Conservation (phyloP, 495 filamentous ascomycete species). For the Daldinia loculata region DNA sequence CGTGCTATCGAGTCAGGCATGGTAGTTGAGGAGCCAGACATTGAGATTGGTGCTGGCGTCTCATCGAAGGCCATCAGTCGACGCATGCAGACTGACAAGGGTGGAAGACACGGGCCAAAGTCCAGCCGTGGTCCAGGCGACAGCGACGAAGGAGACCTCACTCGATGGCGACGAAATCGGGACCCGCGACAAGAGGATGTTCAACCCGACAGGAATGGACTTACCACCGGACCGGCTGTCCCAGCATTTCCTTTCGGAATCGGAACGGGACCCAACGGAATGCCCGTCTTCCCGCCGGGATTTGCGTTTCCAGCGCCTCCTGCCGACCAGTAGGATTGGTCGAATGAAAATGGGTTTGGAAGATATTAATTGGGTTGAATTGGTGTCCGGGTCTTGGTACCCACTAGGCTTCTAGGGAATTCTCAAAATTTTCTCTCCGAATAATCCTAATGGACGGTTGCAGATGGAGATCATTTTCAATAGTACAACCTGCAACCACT, state of each 20-base stretch:
- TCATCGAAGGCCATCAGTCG: constrained; percentile 94
- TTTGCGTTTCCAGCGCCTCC: constrained; percentile 57
- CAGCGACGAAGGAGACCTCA: constrained; percentile 58
- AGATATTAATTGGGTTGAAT: neutral
- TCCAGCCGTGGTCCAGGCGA: constrained; percentile 69
- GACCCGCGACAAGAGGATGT: constrained; percentile 56
- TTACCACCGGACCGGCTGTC: constrained; percentile 58
- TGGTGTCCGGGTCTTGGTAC: neutral
- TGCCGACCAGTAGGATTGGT: constrained; percentile 38
- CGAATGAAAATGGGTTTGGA: neutral
- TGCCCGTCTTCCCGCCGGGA: constrained; percentile 74
- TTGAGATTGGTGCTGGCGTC: constrained; percentile 96
- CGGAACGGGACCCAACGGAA: constrained; percentile 67
- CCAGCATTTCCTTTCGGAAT: constrained; percentile 66
- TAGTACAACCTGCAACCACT: constrained; percentile 12
- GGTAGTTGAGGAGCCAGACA: constrained; percentile 96
- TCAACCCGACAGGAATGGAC: constrained; percentile 54
- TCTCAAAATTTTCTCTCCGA: constrained; percentile 1
- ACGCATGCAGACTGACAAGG: constrained; percentile 80
- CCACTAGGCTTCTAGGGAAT: neutral
- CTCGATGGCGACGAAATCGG: constrained; percentile 55
- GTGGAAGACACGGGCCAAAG: constrained; percentile 75
- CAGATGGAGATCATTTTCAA: constrained; percentile 1
- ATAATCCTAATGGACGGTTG: constrained; percentile 1
- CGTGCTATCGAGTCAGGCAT: constrained; percentile 80